phyloP scores from a whole-genome alignment of 2,329 filamentous ascomycete species.

The Huntiella abstrusa region DNA sequence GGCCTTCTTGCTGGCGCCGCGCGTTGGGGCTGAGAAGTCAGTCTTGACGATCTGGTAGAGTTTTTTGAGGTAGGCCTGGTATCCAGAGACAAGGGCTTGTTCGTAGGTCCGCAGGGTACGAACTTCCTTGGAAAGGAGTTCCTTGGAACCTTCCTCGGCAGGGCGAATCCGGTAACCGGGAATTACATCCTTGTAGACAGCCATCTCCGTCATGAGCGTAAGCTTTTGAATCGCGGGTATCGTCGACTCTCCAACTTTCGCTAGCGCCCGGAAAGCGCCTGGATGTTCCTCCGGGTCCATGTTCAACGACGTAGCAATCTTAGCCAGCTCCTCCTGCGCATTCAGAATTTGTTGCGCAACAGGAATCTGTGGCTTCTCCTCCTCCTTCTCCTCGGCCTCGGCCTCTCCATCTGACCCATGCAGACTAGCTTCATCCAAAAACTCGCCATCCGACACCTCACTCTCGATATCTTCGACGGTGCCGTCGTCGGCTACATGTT shows the following conservation, averaged over 20 bases:
- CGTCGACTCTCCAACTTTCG: slow-evolving; percentile 49
- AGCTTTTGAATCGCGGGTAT: slow-evolving; percentile 68
- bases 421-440: slow-evolving; percentile 38
- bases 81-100: slow-evolving; percentile 67
- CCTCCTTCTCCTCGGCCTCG: slow-evolving; percentile 29
- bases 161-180: slow-evolving; percentile 90
- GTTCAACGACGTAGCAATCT: slow-evolving; percentile 61
- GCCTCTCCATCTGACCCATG: slow-evolving; percentile 34
- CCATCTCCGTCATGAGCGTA: slow-evolving; percentile 66
- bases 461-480: slow-evolving; percentile 43
- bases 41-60: slow-evolving; percentile 49
- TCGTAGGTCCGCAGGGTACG: slow-evolving; percentile 68
- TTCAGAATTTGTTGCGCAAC: slow-evolving; percentile 62
- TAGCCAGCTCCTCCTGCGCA: slow-evolving; percentile 83
- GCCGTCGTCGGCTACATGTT: slow-evolving; percentile 37
- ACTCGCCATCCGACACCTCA: slow-evolving; percentile 30
- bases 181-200: slow-evolving; percentile 89
- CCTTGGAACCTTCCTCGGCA: slow-evolving; percentile 49
- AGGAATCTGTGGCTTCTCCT: slow-evolving; percentile 41
- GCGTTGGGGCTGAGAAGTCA: slow-evolving; percentile 20
- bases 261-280: slow-evolving; percentile 58
- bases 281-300: slow-evolving; percentile 87
- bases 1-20: slow-evolving; percentile 14
- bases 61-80: slow-evolving; percentile 67
- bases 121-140: slow-evolving; percentile 84